phyloP scores from a whole-genome alignment of 208 protist genomes.

The Naegleria lovaniensis region DNA sequence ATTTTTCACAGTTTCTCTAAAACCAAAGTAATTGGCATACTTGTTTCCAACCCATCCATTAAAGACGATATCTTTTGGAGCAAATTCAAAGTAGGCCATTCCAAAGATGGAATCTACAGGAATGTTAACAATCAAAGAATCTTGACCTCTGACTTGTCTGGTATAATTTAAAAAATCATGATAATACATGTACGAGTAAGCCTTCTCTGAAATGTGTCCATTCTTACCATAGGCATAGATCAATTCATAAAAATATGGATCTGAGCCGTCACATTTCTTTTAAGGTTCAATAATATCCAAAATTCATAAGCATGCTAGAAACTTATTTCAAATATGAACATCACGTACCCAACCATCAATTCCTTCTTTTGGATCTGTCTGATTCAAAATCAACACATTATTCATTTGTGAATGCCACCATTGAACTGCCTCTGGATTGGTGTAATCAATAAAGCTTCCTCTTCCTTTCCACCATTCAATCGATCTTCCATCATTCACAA shows the following conservation, averaged over 20 bases:
- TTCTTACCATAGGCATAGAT: not conserved
- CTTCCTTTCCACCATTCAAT: not conserved
- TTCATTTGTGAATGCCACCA: not conserved
- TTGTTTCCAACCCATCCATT: conserved; percentile 38
- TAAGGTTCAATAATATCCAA: no score
- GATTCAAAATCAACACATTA: not conserved
- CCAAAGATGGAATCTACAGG: not conserved
- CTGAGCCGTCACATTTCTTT: not conserved
- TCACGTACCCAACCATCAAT: not conserved
- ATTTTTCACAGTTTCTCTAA: conserved; percentile 31
- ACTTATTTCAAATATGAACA: no score
- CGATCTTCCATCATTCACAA: not conserved
- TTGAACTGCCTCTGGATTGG: not conserved
- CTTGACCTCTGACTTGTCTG: not conserved
- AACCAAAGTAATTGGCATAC: not conserved
- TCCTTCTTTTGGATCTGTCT: not conserved
- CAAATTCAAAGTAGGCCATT: conserved; percentile 14
- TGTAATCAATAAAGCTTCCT: not conserved
- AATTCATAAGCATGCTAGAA: no score
- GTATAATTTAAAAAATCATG: not conserved
- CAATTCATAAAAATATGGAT: not conserved
- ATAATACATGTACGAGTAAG: not conserved
- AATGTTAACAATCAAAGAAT: not conserved
- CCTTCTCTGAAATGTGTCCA: not conserved
- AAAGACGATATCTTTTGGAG: conserved; percentile 34